A percentile compares a stretch with the other conserved stretches of the same genome.
phyloP scores from a whole-genome alignment of 768 basidiomycete genomes.

The Lanmaoa pseudosensibilis region DNA sequence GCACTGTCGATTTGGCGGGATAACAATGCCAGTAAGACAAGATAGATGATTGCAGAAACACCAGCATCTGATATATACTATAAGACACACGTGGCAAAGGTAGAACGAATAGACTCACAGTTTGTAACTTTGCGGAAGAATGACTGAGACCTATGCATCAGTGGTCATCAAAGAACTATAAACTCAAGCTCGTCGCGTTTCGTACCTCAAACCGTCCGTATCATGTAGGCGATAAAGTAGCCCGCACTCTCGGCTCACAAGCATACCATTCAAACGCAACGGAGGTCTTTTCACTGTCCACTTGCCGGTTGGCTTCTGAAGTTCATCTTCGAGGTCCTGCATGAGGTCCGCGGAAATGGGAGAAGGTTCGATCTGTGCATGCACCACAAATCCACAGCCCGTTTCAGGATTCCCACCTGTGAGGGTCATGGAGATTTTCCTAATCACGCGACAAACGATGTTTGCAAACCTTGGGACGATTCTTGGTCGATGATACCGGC shows the following conservation, averaged over 20 bases:
- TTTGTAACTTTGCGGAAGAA: slow-evolving; percentile 78
- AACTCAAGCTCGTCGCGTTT: background rate
- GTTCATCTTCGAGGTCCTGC: slow-evolving; percentile 71
- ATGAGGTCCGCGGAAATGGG: slow-evolving; percentile 53
- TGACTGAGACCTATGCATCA: slow-evolving; percentile 44
- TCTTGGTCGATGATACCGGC: slow-evolving; percentile 62
- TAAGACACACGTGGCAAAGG: slow-evolving; percentile 5
- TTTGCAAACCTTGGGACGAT: slow-evolving; percentile 32
- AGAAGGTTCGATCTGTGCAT: slow-evolving; percentile 61
- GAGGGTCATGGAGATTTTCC: background rate
- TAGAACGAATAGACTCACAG: slow-evolving; percentile 38
- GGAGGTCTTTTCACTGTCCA: slow-evolving; percentile 57
- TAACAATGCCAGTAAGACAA: slow-evolving; percentile 63
- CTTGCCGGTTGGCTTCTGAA: slow-evolving; percentile 72
- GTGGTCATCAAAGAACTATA: background rate
- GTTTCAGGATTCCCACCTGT: slow-evolving; percentile 49
- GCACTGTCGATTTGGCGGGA: slow-evolving; percentile 74
- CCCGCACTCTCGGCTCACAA: slow-evolving; percentile 81
- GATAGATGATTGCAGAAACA: slow-evolving; percentile 61
- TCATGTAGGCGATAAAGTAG: slow-evolving; percentile 65
- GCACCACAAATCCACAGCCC: slow-evolving; percentile 64
- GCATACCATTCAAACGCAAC: slow-evolving; percentile 58
- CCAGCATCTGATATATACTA: slow-evolving; percentile 60
- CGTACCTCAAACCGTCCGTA: slow-evolving; percentile 69
- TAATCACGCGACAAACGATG: background rate